Percentiles rank a stretch among this genome's conserved stretches.
Evolutionary conservation across 768 basidiomycete genomes (phyloP).

Genomic region (Trametes meyenii): DNA sequence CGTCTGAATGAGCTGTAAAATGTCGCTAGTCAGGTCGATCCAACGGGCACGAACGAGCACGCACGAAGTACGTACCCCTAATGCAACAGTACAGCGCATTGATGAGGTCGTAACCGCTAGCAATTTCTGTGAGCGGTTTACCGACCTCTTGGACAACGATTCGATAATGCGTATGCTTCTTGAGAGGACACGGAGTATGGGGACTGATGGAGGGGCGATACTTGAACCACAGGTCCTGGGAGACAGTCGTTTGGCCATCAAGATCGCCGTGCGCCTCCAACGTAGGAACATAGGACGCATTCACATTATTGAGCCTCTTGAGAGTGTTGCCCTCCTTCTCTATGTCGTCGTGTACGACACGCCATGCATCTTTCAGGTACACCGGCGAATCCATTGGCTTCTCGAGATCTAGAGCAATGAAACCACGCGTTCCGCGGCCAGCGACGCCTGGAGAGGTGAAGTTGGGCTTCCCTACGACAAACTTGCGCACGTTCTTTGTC

Average conservation of each 20-base stretch:
- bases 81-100: background rate
- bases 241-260: background rate
- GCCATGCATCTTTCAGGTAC: conserved; percentile 8
- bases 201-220: background rate
- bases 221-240: background rate
- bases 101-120: background rate
- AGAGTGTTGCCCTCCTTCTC: conserved; percentile 3
- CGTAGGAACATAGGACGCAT: background rate
- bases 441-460: background rate
- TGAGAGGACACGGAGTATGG: background rate
- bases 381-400: background rate
- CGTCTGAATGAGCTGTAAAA: background rate
- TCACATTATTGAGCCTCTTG: background rate
- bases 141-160: conserved; percentile 8
- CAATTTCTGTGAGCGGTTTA: background rate
- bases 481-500: background rate
- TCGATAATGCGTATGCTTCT: conserved; percentile 6
- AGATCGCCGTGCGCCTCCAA: background rate
- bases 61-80: background rate
- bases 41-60: no score
- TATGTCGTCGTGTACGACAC: background rate
- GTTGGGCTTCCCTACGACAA: conserved; percentile 4
- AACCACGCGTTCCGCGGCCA: conserved; percentile 4
- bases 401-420: background rate
- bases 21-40: background rate